Percentiles rank a stretch among this genome's conserved stretches.
These are phyloP conservation scores for Beauveria sp. DNA, from an alignment of 2,329 filamentous ascomycete genomes.

Conservation along the genomic window DNA sequence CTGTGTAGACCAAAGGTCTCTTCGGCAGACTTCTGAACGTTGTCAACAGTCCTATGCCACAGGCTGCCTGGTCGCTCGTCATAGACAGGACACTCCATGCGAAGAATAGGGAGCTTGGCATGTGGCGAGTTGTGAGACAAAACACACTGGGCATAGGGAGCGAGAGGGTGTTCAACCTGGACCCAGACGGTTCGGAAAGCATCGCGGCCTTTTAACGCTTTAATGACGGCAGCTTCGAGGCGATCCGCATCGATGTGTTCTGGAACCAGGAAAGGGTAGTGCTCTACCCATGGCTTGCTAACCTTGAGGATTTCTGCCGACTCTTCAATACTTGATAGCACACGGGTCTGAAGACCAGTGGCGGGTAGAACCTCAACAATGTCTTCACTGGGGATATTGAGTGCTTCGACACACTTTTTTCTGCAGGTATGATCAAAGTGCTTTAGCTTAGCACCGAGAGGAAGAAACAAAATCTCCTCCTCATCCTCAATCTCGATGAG, in stretches of 20 bases:
- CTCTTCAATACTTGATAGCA: slow-evolving; percentile 9
- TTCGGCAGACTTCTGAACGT: slow-evolving; percentile 9
- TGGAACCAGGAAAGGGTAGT: slow-evolving; percentile 12
- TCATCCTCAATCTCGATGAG: slow-evolving; percentile 10
- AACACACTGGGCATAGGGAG: slow-evolving; percentile 13
- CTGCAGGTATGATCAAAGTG: slow-evolving; percentile 12
- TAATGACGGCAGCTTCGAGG: slow-evolving; percentile 10
- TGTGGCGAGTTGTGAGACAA: slow-evolving; percentile 1
- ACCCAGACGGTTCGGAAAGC: slow-evolving; percentile 14
- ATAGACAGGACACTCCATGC: slow-evolving; percentile 2
- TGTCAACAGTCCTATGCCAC: slow-evolving; percentile 6
- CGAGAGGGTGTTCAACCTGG: slow-evolving; percentile 12
- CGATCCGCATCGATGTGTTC: slow-evolving; percentile 11
- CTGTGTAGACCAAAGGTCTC: slow-evolving; percentile 9
- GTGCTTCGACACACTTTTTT: slow-evolving; percentile 5
- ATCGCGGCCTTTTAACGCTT: slow-evolving; percentile 8
- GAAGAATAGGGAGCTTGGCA: slow-evolving; percentile 4
- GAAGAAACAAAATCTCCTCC: slow-evolving; percentile 8
- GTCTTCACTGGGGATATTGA: slow-evolving; percentile 6
- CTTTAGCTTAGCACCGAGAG: slow-evolving; percentile 6
- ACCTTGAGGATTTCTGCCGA: slow-evolving; percentile 5
- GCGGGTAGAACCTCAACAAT: slow-evolving; percentile 10
- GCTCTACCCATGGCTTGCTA: slow-evolving; percentile 9
- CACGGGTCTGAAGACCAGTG: slow-evolving; percentile 7
- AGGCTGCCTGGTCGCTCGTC: slow-evolving; percentile 2